Conservation (phyloP, 441 rosid species). For the Euphorbia corollata region DNA sequence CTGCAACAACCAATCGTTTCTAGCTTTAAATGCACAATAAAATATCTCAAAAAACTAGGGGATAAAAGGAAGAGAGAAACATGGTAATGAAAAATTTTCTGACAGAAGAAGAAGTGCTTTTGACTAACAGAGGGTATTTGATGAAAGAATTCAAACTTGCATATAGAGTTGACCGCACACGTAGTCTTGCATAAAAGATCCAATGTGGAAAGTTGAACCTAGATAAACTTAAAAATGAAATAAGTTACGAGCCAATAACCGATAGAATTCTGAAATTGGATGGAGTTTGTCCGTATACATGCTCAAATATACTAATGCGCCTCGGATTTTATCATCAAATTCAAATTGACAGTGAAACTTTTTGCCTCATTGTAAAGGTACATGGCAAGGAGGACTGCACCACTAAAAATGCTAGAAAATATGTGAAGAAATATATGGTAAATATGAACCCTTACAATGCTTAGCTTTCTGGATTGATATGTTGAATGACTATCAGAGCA, state of each 20-base stretch:
- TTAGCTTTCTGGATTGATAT: constrained; percentile 34
- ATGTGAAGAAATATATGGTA: constrained; percentile 26
- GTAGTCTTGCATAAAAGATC: constrained; percentile 25
- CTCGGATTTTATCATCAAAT: no score
- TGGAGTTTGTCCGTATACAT: no score
- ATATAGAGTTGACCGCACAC: constrained; percentile 30
- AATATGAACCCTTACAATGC: constrained; percentile 37
- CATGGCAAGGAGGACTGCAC: constrained; percentile 16
- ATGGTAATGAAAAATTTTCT: constrained; percentile 31
- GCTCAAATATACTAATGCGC: no score
- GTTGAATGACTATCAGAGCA: constrained; percentile 21
- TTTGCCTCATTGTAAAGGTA: constrained; percentile 22
- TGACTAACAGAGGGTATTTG: constrained; percentile 17
- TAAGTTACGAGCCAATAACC: neutral
- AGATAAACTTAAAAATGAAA: constrained; percentile 17
- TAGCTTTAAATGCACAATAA: neutral
- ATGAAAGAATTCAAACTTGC: constrained; percentile 35
- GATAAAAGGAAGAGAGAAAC: neutral
- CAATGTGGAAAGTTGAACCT: constrained; percentile 24
- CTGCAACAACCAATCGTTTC: constrained; percentile 34
- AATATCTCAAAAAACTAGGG: constrained; percentile 3
- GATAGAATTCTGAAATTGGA: constrained; percentile 9
- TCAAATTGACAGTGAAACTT: no score
- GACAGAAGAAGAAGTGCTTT: constrained; percentile 31
- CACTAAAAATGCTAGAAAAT: neutral